A percentile compares a stretch with the other conserved stretches of the same genome.
Evolutionary conservation across 2,329 filamentous ascomycete genomes (phyloP).

Genomic region (Ceratocystis harringtonii): DNA sequence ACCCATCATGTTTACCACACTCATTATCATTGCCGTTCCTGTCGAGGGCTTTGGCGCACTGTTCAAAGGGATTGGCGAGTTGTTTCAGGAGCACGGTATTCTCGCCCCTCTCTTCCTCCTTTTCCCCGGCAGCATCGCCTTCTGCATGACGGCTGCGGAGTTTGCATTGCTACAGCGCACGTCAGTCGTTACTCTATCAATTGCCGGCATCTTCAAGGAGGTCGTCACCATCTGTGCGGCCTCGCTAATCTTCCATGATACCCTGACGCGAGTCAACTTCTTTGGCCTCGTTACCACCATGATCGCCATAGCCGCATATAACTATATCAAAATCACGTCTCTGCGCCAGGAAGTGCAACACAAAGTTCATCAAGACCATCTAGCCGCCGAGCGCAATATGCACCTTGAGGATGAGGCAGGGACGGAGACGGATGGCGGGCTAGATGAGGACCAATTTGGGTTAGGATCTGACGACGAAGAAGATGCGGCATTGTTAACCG

Average conservation of each 20-base stretch:
- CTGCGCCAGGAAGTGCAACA: conserved; percentile 65
- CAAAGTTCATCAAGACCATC: conserved; percentile 32
- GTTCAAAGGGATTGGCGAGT: conserved; percentile 44
- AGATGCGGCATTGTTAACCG: conserved; percentile 12
- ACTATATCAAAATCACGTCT: conserved; percentile 81
- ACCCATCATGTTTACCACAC: conserved; percentile 81
- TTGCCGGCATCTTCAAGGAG: conserved; percentile 98
- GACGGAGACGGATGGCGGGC: neutral
- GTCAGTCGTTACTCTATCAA: conserved; percentile 86
- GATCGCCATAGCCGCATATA: conserved; percentile 73
- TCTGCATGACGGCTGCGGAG: conserved; percentile 91
- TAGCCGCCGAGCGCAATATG: conserved; percentile 53
- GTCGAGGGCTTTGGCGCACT: conserved; percentile 67
- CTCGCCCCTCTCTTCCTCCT: conserved; percentile 59
- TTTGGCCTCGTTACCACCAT: conserved; percentile 80
- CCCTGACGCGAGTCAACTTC: conserved; percentile 73
- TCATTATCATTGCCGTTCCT: conserved; percentile 67
- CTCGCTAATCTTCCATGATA: conserved; percentile 75
- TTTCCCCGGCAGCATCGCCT: conserved; percentile 82
- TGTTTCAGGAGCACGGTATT: conserved; percentile 55
- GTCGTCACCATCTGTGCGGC: conserved; percentile 89
- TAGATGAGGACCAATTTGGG: conserved; percentile 74
- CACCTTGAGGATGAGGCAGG: conserved; percentile 80
- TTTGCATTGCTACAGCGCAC: conserved; percentile 91
- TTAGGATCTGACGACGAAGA: conserved; percentile 42